Conservation (phyloP, 139 green algal species). For the Bryopsis sp. region DNA sequence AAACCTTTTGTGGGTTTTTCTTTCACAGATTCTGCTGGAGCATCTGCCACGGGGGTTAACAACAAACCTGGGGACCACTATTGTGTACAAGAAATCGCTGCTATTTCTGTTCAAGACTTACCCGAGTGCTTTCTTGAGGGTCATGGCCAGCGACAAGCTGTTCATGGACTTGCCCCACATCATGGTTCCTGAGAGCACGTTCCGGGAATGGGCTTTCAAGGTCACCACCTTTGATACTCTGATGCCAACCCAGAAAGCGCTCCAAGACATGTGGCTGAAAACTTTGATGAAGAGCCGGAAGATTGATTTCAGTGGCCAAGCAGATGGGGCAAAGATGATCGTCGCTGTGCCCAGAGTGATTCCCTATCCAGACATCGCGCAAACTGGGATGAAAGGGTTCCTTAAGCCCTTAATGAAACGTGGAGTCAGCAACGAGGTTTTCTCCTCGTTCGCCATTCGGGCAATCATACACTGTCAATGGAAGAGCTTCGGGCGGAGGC, state of each 20-base stretch:
- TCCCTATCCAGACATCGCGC: constrained; percentile 18
- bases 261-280: constrained; percentile 5
- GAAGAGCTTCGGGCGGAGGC: neutral
- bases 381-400: constrained; percentile 8
- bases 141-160: neutral
- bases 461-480: constrained; percentile 12
- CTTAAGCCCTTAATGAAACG: constrained; percentile 5
- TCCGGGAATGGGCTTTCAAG: constrained; percentile 10
- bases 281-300: neutral
- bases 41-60: constrained; percentile 3
- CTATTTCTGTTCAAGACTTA: neutral
- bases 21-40: constrained; percentile 5
- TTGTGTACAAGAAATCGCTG: neutral
- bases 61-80: constrained; percentile 7
- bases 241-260: neutral
- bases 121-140: neutral
- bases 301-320: too few relatives aligned
- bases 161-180: constrained; percentile 3
- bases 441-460: constrained; percentile 2
- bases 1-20: neutral
- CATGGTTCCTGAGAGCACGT: constrained; percentile 3
- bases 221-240: neutral
- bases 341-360: constrained; percentile 9
- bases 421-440: constrained; percentile 1
- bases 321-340: too few relatives aligned